Evolutionary conservation across 768 basidiomycete genomes (phyloP), one percentile per base, ranked within the genome.

Genomic region (Suillus weaverae): DNA sequence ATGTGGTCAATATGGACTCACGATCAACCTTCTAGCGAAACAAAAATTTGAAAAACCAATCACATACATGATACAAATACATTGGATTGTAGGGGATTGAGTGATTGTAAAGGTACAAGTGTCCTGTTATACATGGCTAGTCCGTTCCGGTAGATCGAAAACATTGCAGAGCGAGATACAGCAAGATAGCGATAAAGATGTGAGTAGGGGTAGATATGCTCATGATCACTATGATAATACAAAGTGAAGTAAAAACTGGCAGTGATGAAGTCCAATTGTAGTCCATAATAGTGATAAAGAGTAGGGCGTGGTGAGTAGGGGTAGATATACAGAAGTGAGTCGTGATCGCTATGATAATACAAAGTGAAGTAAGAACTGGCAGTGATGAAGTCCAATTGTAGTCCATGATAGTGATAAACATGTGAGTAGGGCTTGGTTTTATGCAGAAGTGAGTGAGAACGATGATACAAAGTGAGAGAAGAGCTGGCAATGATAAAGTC

Each of bases 101-200:
- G 16, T 56, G 16, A 1, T 30, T 41, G 18, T 41, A 13, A 41
- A 39, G 16, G 36, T 39, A 39, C 36, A 38, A 57, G 11, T 38
- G 36, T 39, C 56, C 22, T 57, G 22, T 18, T 59, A 32, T 41
- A 32, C 26, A 39, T 18, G 38, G 30, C 16, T 39, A 59, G 26
- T 30, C 56, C 38, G 20, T 41, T 59, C 26, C 26, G 39, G 38
- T 30, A 41, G 1, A 59, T 41, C 18, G 39, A 41, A 41, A 59
- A 20, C 9, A 59, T 10, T 38, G 36, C n/a, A 41, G 26, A 41
- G 39, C 5, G 38, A 39, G 38, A 59, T 59, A 59, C 36, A 39
- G 26, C 36, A 57, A 57, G 56, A 57, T 39, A 57, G 56, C 18
- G 26, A 57, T 57, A 56, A 56, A 56, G 9, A 56, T 22, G 22